phyloP scores from a whole-genome alignment of 1,284 basidiomycete species.

The Phenoliferia sp. region DNA sequence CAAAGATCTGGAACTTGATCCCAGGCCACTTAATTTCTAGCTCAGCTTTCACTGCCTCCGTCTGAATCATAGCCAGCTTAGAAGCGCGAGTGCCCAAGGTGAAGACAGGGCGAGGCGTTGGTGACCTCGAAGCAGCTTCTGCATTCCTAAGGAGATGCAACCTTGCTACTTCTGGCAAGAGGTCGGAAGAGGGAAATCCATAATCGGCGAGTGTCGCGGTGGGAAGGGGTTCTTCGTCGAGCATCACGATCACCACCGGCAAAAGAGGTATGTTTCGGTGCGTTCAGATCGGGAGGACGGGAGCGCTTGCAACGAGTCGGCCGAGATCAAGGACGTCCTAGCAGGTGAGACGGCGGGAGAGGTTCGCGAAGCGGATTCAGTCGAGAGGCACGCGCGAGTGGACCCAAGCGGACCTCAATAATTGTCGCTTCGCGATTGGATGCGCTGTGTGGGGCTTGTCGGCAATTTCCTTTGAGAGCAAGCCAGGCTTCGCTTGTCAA shows the following conservation, averaged over 20 bases:
- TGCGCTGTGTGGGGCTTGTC: too few species aligned
- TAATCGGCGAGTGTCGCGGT: neutral
- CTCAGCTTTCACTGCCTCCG: constrained; percentile 62
- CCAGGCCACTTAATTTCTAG: constrained; percentile 52
- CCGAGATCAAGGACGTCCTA: too few species aligned
- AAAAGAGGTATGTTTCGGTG: neutral
- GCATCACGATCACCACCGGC: neutral
- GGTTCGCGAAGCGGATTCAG: too few species aligned
- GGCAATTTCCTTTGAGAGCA: too few species aligned
- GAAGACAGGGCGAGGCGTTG: constrained; percentile 29
- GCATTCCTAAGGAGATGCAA: neutral
- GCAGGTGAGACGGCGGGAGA: too few species aligned
- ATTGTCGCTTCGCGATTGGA: too few species aligned
- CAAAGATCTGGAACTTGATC: constrained; percentile 50
- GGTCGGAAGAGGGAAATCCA: neutral
- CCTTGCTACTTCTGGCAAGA: neutral
- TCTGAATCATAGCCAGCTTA: constrained; percentile 80
- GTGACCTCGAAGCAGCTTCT: neutral
- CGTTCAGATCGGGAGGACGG: neutral
- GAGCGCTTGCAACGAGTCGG: too few species aligned
- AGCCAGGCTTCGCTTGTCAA: too few species aligned
- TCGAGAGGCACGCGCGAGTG: too few species aligned
- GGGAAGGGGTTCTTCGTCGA: neutral
- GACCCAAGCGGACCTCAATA: too few species aligned
- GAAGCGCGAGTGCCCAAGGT: constrained; percentile 78